A percentile compares a stretch with the other conserved stretches of the same genome.
Conservation (phyloP, 2,329 filamentous ascomycete species). For the Aureobasidium lini region DNA sequence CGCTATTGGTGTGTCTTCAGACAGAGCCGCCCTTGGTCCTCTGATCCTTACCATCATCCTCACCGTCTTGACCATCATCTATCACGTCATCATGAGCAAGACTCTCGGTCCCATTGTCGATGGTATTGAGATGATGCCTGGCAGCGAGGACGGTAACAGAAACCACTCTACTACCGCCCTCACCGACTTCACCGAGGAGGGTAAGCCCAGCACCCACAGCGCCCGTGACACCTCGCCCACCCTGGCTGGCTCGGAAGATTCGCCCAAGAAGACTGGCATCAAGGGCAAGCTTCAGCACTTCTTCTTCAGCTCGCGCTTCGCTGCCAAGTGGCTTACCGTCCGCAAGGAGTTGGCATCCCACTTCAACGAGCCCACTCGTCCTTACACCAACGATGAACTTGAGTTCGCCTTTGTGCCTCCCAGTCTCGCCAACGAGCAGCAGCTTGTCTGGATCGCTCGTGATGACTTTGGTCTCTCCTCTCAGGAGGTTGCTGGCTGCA, state of each 20-base stretch:
- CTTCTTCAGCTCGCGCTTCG: constrained; percentile 7
- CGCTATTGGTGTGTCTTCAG: constrained; percentile 29
- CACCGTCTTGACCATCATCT: constrained; percentile 35
- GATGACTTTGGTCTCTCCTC: constrained; percentile 38
- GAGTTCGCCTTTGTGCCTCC: constrained; percentile 39
- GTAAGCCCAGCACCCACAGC: constrained; percentile 1
- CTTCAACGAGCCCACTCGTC: constrained; percentile 25
- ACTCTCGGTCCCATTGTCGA: constrained; percentile 21
- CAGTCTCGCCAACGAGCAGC: constrained; percentile 35
- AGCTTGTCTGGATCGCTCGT: constrained; percentile 39
- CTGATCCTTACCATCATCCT: constrained; percentile 36
- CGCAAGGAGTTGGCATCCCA: constrained; percentile 21
- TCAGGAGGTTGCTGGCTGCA: constrained; percentile 35
- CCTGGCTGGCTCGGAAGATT: background rate
- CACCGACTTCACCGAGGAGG: constrained; percentile 19
- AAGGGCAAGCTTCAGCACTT: constrained; percentile 12
- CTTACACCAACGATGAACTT: constrained; percentile 25
- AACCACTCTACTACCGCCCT: constrained; percentile 19
- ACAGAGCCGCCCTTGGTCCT: constrained; percentile 31
- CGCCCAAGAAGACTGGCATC: background rate
- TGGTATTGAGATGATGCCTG: constrained; percentile 16
- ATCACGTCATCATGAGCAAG: constrained; percentile 30
- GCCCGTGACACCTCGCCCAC: constrained; percentile 1
- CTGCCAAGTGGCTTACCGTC: background rate
- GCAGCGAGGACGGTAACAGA: constrained; percentile 24